A percentile compares a stretch with the other conserved stretches of the same genome.
Evolutionary conservation across 768 basidiomycete species (phyloP).

Genomic region (Cyclocybe aegerita): DNA sequence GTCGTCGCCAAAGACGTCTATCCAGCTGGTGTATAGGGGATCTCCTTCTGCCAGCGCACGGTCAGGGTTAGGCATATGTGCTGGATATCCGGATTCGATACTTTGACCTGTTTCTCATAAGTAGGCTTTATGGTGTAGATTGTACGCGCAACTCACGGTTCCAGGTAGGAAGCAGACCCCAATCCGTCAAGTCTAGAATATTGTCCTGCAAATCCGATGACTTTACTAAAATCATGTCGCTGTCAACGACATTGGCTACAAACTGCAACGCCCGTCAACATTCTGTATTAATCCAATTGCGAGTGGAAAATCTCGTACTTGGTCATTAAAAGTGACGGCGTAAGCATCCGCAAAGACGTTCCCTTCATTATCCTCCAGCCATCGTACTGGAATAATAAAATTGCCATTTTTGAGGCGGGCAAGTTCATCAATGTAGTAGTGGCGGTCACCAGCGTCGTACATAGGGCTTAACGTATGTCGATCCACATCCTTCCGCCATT

Average conservation of each 20-base stretch:
- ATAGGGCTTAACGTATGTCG: slow-evolving; percentile 12
- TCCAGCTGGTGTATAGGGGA: slow-evolving; percentile 28
- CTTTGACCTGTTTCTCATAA: slow-evolving; percentile 23
- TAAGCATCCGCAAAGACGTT: slow-evolving; percentile 18
- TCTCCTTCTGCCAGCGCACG: slow-evolving; percentile 26
- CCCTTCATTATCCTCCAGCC: slow-evolving; percentile 19
- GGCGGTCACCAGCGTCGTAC: slow-evolving; percentile 12
- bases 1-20: slow-evolving; percentile 38
- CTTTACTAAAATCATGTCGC: slow-evolving; percentile 8
- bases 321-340: slow-evolving; percentile 11
- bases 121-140: background rate
- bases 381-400: slow-evolving; percentile 21
- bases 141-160: slow-evolving; percentile 3
- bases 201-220: slow-evolving; percentile 15
- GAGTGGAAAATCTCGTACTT: slow-evolving; percentile 2
- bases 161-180: slow-evolving; percentile 20
- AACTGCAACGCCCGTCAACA: background rate
- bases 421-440: slow-evolving; percentile 20
- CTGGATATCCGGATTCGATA: slow-evolving; percentile 7
- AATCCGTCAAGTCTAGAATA: slow-evolving; percentile 18
- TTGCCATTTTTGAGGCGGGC: slow-evolving; percentile 11
- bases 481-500: slow-evolving; percentile 13
- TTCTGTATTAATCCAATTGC: background rate
- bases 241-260: slow-evolving; percentile 11
- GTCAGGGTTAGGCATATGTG: slow-evolving; percentile 32